phyloP scores from a whole-genome alignment of 306 rosid species.

The Inga oerstediana region DNA sequence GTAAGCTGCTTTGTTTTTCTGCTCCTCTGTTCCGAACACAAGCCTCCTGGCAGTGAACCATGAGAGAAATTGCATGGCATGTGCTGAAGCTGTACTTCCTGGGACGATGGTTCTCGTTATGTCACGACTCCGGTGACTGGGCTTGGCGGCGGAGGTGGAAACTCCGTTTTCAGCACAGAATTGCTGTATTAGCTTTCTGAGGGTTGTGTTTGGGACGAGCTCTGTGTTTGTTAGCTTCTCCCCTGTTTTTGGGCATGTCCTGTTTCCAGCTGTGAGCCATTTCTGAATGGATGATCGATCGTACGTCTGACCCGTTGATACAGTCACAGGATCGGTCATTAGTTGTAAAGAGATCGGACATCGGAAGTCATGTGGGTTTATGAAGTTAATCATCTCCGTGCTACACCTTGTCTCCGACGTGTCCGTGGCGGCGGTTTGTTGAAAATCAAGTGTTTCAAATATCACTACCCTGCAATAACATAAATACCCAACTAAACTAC shows the following conservation, averaged over 20 bases:
- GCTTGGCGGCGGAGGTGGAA: constrained; percentile 24
- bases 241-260: constrained; percentile 83
- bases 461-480: constrained; percentile 64
- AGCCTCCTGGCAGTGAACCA: constrained; percentile 55
- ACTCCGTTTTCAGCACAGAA: constrained; percentile 54
- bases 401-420: constrained; percentile 36
- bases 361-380: constrained; percentile 71
- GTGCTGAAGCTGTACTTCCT: constrained; percentile 50
- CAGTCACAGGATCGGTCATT: constrained; percentile 86
- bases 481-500: constrained; percentile 64
- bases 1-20: constrained; percentile 70
- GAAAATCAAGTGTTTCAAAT: constrained; percentile 52
- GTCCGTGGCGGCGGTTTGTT: background rate
- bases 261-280: constrained; percentile 80
- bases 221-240: constrained; percentile 57
- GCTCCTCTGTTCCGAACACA: constrained; percentile 51
- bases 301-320: constrained; percentile 91
- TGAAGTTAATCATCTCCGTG: constrained; percentile 36
- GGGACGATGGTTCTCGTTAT: constrained; percentile 42
- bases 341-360: constrained; percentile 85
- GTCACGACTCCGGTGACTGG: constrained; percentile 34
- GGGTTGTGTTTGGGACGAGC: constrained; percentile 62
- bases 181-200: constrained; percentile 56
- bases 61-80: constrained; percentile 60
- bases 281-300: constrained; percentile 71